phyloP scores from a whole-genome alignment of 345 rosid species.

The Turritis glabra region DNA sequence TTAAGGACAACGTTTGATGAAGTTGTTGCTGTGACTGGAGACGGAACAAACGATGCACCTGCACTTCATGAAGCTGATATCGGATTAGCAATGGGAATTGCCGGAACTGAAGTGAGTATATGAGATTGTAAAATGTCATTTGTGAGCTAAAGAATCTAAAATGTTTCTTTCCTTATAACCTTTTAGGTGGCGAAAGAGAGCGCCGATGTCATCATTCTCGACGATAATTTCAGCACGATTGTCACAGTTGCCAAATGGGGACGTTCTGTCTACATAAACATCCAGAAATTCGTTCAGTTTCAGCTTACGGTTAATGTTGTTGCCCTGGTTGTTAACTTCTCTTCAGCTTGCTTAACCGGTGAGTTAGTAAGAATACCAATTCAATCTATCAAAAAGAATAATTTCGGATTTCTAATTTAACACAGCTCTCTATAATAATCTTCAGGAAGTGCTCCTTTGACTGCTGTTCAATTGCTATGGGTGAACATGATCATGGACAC shows the following conservation, averaged over 20 bases:
- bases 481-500: constrained; percentile 91
- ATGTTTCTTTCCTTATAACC: neutral
- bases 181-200: constrained; percentile 97
- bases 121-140: neutral
- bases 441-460: constrained; percentile 68
- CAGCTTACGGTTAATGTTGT: constrained; percentile 92
- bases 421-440: neutral
- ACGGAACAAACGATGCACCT: constrained; percentile 98
- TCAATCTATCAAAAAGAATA: neutral
- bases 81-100: constrained; percentile 97
- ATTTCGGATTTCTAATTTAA: neutral
- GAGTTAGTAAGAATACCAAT: neutral
- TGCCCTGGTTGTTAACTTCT: constrained; percentile 80
- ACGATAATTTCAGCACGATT: constrained; percentile 92
- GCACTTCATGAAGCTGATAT: constrained; percentile 97
- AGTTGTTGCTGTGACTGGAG: constrained; percentile 95
- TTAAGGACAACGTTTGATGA: constrained; percentile 77
- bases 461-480: constrained; percentile 84
- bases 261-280: constrained; percentile 87
- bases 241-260: constrained; percentile 98
- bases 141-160: constrained; percentile 7
- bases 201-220: constrained; percentile 91
- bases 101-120: constrained; percentile 84
- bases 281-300: constrained; percentile 94
- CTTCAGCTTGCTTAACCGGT: constrained; percentile 95